Evolutionary conservation across 768 basidiomycete genomes (phyloP).

Genomic region (Trametes cingulata): DNA sequence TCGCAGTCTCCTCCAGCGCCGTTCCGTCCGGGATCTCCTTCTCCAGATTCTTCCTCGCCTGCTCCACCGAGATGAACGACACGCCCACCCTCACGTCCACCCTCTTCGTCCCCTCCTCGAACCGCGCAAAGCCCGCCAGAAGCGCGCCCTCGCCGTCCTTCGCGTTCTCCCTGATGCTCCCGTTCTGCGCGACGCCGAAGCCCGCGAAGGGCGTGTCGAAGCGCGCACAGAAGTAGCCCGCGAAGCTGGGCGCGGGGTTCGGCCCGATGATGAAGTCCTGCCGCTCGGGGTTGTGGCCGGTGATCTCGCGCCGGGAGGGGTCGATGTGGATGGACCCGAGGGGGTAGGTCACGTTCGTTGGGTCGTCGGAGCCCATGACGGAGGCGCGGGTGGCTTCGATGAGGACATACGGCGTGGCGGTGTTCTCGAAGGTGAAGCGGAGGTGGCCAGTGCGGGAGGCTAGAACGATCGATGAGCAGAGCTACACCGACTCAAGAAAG

Average conservation of each 20-base stretch:
- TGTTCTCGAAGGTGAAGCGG: slow-evolving; percentile 61
- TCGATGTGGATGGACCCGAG: slow-evolving; percentile 51
- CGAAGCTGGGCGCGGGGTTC: slow-evolving; percentile 33
- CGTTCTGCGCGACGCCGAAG: slow-evolving; percentile 54
- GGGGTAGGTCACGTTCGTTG: slow-evolving; percentile 53
- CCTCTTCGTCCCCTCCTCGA: slow-evolving; percentile 35
- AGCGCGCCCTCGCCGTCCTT: slow-evolving; percentile 41
- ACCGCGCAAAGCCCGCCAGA: slow-evolving; percentile 53
- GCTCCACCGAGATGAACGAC: slow-evolving; percentile 73
- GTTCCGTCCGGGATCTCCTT: slow-evolving; percentile 42
- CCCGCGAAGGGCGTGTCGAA: slow-evolving; percentile 48
- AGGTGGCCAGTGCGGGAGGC: slow-evolving; percentile 78
- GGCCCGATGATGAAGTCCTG: slow-evolving; percentile 74
- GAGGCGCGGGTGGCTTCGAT: slow-evolving; percentile 68
- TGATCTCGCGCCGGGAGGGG: slow-evolving; percentile 48
- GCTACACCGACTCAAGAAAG: slow-evolving; percentile 2
- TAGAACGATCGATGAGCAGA: slow-evolving; percentile 31
- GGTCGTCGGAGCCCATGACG: slow-evolving; percentile 53
- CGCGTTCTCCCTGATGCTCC: slow-evolving; percentile 35
- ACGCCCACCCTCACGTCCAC: slow-evolving; percentile 65
- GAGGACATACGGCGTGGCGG: slow-evolving; percentile 54
- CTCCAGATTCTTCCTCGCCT: slow-evolving; percentile 45
- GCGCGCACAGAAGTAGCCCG: slow-evolving; percentile 59
- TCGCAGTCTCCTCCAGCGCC: slow-evolving; percentile 40
- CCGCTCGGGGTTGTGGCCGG: slow-evolving; percentile 64